A percentile compares a stretch with the other conserved stretches of the same genome.
Evolutionary conservation across 2,329 filamentous ascomycete species (phyloP).

Genomic region (Ambrosiella beaveri): DNA sequence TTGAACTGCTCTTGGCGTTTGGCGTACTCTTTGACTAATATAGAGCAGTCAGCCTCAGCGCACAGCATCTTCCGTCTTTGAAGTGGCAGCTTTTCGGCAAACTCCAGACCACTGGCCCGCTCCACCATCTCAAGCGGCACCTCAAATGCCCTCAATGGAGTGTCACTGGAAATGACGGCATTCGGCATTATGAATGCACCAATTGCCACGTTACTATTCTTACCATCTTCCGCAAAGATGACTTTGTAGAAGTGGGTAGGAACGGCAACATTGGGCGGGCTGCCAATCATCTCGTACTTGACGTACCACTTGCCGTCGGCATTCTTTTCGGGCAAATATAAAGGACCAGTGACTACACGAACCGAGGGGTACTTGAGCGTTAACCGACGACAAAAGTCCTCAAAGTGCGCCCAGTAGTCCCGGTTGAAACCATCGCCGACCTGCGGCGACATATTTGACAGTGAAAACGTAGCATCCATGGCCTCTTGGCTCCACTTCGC

Average conservation of each 20-base stretch:
- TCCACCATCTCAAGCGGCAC: conserved; percentile 87
- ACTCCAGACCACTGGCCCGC: conserved; percentile 80
- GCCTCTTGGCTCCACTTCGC: conserved; percentile 87
- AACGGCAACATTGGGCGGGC: conserved; percentile 82
- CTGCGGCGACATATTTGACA: conserved; percentile 96
- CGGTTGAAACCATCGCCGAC: conserved; percentile 97
- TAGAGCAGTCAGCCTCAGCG: conserved; percentile 65
- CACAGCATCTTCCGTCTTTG: conserved; percentile 65
- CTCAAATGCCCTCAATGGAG: conserved; percentile 80
- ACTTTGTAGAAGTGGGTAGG: conserved; percentile 99
- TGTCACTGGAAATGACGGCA: conserved; percentile 69
- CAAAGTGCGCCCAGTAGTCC: conserved; percentile 98
- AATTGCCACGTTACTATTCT: conserved; percentile 60
- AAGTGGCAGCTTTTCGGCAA: conserved; percentile 60
- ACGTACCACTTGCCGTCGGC: conserved; percentile 89
- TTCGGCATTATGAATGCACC: conserved; percentile 94
- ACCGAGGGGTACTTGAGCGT: conserved; percentile 70
- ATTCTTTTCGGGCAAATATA: conserved; percentile 80
- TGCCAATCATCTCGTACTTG: conserved; percentile 87
- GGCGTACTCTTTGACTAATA: conserved; percentile 67
- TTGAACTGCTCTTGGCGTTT: conserved; percentile 26
- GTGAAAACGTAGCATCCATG: conserved; percentile 87
- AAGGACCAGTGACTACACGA: conserved; percentile 76
- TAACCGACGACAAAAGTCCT: conserved; percentile 84
- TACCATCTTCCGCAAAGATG: conserved; percentile 81